Base-by-base conservation (phyloP, 805 yeast species). In the Yarrowia sp. region DNA sequence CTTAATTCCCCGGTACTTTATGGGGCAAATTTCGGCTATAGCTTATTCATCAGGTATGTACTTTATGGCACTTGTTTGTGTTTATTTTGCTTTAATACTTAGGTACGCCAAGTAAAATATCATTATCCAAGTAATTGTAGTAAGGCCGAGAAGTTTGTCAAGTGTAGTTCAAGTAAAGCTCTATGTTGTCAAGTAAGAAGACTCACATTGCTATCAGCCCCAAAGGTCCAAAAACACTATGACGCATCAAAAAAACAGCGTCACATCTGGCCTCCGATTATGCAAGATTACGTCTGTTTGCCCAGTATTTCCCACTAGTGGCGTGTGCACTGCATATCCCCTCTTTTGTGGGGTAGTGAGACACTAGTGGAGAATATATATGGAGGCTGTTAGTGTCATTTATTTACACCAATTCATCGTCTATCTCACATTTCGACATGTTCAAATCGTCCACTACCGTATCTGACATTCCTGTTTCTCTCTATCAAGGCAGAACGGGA, bases 261-360 rank as follows among this genome's bases (percentile, higher is more conserved):
- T 24, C 3, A 24, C 30, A 24, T 24, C n/a, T 24, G 30, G 7
- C 3, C 30, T 30, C 19, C 43, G 61, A 55, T 55, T 20, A 40
- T 55, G 61, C 61, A 17, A 55, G 61, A 55, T 55, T 39, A 55
- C 34, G 43, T 19, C 17, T n/a, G 36, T 17, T 17, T 43, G 47
- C 24, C 19, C 38, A 24, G 13, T 33, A 13, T 5, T 36, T 38
- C 36, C 20, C 6, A 14, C 9, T 15, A 15, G 7, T 47, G 13
- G 12, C 38, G 52, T 46, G 33, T 50, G 40, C 56, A 10, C 8
- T 24, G 52, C 36, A 40, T 55, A 55, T 38, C 39, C 46, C 63
- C 63, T 6, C 63, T 30, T 55, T 55, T 40, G 63, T 40, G 63
- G 63, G 63, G 63, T 24, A 9, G 39, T 55, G 63, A 55, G 39